These are phyloP conservation scores for Helianthus annuus DNA, from an alignment of 129 eudicot genomes.

Conservation along the genomic window HanXRQr2.0-SUNRISE NC_035434.2:27081153-27081652, in stretches of 20 bases:
- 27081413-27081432: background rate
- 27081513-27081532: slow-evolving; percentile 93
- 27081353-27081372: background rate
- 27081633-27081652: slow-evolving; percentile 25
- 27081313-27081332: no score
- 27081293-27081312: no score
- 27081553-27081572: slow-evolving; percentile 60
- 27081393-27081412: background rate
- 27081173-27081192: no score
- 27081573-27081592: slow-evolving; percentile 45
- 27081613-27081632: slow-evolving; percentile 13
- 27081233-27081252: no score
- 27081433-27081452: background rate
- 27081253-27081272: no score
- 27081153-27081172: no score
- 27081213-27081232: no score
- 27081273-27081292: no score
- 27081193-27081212: no score
- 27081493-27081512: slow-evolving; percentile 57
- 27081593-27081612: slow-evolving; percentile 53
- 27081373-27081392: background rate
- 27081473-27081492: background rate
- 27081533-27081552: slow-evolving; percentile 82
- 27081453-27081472: background rate
- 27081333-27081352: no score